Conservation (phyloP, 345 rosid species). For the Raphanus sativus region DNA sequence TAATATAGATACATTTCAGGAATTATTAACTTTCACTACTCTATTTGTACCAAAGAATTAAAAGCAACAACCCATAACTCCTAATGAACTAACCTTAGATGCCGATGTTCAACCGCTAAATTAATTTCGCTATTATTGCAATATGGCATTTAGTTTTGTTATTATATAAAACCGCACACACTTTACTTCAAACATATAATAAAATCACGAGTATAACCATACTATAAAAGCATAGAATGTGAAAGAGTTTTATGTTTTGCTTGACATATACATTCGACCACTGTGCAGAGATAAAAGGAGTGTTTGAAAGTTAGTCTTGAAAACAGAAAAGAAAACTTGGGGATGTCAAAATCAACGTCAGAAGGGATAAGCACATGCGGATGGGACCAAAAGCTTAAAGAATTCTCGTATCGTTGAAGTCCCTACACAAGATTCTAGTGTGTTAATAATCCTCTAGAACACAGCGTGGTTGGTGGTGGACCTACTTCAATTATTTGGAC, state of each 20-base stretch:
- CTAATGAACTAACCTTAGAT: slow-evolving; percentile 19
- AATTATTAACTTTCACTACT: slow-evolving; percentile 2
- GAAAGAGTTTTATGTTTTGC: slow-evolving; percentile 1
- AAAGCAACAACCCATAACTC: slow-evolving; percentile 23
- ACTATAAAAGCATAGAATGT: background rate
- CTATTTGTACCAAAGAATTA: background rate
- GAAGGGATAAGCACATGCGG: slow-evolving; percentile 36
- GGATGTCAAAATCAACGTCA: slow-evolving; percentile 38
- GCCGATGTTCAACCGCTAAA: slow-evolving; percentile 30
- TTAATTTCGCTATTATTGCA: slow-evolving; percentile 3
- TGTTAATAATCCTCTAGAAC: slow-evolving; percentile 29
- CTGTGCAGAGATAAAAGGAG: background rate
- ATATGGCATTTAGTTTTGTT: slow-evolving; percentile 24
- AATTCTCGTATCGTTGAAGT: slow-evolving; percentile 34
- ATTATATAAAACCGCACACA: slow-evolving; percentile 8
- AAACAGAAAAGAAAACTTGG: background rate
- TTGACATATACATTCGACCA: background rate
- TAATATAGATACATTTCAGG: background rate
- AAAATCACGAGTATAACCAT: background rate
- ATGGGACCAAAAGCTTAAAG: slow-evolving; percentile 27
- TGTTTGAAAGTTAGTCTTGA: background rate
- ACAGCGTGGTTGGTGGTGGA: slow-evolving; percentile 21
- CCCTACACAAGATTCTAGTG: slow-evolving; percentile 18
- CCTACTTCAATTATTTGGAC: slow-evolving; percentile 32
- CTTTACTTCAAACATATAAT: background rate